Percentiles rank a stretch among this genome's conserved stretches.
Evolutionary conservation across 768 basidiomycete genomes (phyloP).

Genomic region (Suillus decipiens): DNA sequence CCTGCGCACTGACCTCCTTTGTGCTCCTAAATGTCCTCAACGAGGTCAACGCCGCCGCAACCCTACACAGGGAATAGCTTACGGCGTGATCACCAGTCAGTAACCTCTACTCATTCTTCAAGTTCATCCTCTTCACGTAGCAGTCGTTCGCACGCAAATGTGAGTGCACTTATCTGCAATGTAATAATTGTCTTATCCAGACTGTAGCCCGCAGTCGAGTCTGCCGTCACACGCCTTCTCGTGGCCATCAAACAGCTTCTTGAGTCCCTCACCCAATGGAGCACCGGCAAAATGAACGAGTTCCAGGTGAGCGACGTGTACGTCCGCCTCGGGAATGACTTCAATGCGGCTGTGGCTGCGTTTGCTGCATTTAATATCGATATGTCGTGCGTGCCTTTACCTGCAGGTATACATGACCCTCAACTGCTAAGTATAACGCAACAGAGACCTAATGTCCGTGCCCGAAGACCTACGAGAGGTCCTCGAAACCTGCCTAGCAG

Average conservation of each 20-base stretch:
- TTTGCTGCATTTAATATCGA: constrained; percentile 84
- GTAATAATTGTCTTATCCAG: constrained; percentile 12
- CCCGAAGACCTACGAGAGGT: constrained; percentile 88
- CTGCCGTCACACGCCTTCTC: constrained; percentile 87
- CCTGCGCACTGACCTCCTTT: neutral
- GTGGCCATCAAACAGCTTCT: constrained; percentile 96
- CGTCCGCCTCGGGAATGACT: constrained; percentile 94
- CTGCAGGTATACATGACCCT: constrained; percentile 14
- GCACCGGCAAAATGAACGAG: constrained; percentile 69
- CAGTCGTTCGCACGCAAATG: constrained; percentile 23
- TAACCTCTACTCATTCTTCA: constrained; percentile 48
- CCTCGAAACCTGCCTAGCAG: constrained; percentile 88
- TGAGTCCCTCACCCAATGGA: constrained; percentile 87
- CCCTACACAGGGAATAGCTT: constrained; percentile 41
- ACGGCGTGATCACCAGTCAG: constrained; percentile 54
- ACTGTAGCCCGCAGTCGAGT: constrained; percentile 78
- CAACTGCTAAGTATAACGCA: constrained; percentile 17
- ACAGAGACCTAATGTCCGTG: constrained; percentile 82
- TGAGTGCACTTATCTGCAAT: constrained; percentile 20
- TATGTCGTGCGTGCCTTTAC: constrained; percentile 73
- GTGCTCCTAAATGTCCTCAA: constrained; percentile 24
- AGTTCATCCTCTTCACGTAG: constrained; percentile 27
- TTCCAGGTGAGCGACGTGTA: constrained; percentile 93
- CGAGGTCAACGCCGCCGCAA: constrained; percentile 17
- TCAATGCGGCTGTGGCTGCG: constrained; percentile 90